Evolutionary conservation across 306 rosid genomes (phyloP), one percentile per base, ranked within the genome.

Genomic region (Fagus sylvatica): DNA sequence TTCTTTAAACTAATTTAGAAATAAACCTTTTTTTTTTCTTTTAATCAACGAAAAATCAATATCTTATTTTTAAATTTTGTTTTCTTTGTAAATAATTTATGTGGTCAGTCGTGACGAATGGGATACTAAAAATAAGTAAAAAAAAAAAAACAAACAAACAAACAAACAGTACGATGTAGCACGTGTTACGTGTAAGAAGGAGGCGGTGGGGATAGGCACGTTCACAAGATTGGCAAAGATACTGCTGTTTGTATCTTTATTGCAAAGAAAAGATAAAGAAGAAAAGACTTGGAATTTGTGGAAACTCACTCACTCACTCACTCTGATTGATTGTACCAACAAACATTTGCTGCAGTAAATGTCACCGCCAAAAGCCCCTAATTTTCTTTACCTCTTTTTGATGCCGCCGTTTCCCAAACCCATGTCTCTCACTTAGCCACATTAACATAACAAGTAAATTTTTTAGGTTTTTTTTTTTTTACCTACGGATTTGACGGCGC

Each of bases 121-220:
- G 51, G 15, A 46, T 46, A 46, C 49, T 9, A 7, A 19, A 55
- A 15, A 55, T 55, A 55, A 15, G 6, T 19, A 55, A 2, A 15
- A 12, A 55, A 55, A 3, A 55, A 54, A 54, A 54, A 53, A 55
- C 16, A 54, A 54, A 46, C 4, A 46, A 4, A 46, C 53, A 10
- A 5, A 10, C 10, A 33, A 19, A 53, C 56, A 54, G 56, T 77
- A 80, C 75, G 81, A 87, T 84, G 53, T 36, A 13, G 73, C 94
- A 87, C 91, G 90, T 92, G 90, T 12, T 93, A 87, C 91, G 90
- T 92, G 90, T 12, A 40, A 13, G 49, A 42, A 11, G 48, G 73
- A 61, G 59, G 33, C 33, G 73, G 59, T 67, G 68, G 48, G 61
- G 9, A 34, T 6, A 30, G 34, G 67, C 40, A 30, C 80, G 74